Evolutionary conservation across 345 rosid species (phyloP).

Genomic region (Raphanus sativus): DNA sequence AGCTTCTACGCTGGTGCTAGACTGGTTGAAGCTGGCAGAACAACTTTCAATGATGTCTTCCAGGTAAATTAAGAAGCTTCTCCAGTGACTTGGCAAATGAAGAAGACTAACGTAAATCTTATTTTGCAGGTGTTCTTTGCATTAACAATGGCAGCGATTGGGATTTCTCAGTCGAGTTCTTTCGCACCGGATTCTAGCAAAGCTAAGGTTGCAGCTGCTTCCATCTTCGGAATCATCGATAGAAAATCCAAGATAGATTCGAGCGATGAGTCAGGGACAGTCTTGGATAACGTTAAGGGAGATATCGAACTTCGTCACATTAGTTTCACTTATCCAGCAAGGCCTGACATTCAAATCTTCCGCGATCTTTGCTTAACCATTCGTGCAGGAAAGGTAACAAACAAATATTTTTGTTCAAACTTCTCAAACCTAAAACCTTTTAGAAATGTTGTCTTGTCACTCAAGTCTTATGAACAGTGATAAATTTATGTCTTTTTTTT

Average conservation of each 20-base stretch:
- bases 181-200: constrained; percentile 55
- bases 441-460: not conserved
- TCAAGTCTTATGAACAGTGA: not conserved
- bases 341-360: constrained; percentile 69
- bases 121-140: constrained; percentile 65
- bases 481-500: not conserved
- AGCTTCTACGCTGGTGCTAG: constrained; percentile 74
- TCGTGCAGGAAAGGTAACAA: constrained; percentile 58
- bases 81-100: not conserved
- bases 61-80: constrained; percentile 34
- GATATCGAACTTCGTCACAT: constrained; percentile 59
- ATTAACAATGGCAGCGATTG: constrained; percentile 54
- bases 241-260: constrained; percentile 61
- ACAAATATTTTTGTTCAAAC: not conserved
- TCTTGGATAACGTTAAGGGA: constrained; percentile 52
- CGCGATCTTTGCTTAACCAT: constrained; percentile 58
- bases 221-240: constrained; percentile 64
- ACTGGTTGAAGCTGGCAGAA: constrained; percentile 52
- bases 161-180: constrained; percentile 60
- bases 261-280: constrained; percentile 51
- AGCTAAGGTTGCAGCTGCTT: constrained; percentile 62
- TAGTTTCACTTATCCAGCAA: constrained; percentile 63
- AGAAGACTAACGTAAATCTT: not conserved
- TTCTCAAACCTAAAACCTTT: too few species aligned
- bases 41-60: constrained; percentile 61